Evolutionary conservation across 805 yeast genomes (phyloP), one percentile per base, ranked within the genome.

Genomic region (Metschnikowia noctiluminum): DNA sequence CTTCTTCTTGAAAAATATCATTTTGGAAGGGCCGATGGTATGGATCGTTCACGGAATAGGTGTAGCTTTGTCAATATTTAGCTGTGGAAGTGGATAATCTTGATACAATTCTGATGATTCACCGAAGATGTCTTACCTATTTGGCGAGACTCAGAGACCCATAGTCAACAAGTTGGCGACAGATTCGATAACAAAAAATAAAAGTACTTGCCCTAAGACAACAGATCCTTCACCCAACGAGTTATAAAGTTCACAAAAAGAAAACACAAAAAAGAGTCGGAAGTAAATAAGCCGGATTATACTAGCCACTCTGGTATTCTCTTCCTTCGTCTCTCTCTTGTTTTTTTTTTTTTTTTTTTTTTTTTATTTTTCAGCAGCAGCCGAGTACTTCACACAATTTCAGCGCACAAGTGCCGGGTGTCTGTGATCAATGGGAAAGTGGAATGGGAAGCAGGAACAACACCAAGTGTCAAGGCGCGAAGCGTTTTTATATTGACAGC

Each of bases 1-100:
- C 46, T 63, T 64, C 52, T 62, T 65, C 51, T 61, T 65, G 43
- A 47, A 44, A 27, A 55, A 57, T 28, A 54, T 50, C 56, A 54
- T 48, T 36, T 38, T 32, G 39, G 39, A 21, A 21, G 21, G 21
- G 21, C 21, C 21, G 2, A 21, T 21, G 21, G 21, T 21, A 21
- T 21, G 21, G 21, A 21, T 21, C 21, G 21, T 21, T 21, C 21
- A 21, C 21, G 4, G 21, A 21, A 4, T 21, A 21, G 4, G 21
- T 21, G 21, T 21, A 21, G 21, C 21, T 21, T 21, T 21, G 21
- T 21, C 21, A 21, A 21, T 21, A 2, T 21, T 21, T 21, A 21
- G 21, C 11, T 38, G 15, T 30, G 38, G 14, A 31, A 32, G 12
- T 34, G 14, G 14, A 32, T 21, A 34, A 31, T 2, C 3, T 31